Conservation (phyloP, 2,329 filamentous ascomycete genomes). For the Trichothecium roseum region DNA sequence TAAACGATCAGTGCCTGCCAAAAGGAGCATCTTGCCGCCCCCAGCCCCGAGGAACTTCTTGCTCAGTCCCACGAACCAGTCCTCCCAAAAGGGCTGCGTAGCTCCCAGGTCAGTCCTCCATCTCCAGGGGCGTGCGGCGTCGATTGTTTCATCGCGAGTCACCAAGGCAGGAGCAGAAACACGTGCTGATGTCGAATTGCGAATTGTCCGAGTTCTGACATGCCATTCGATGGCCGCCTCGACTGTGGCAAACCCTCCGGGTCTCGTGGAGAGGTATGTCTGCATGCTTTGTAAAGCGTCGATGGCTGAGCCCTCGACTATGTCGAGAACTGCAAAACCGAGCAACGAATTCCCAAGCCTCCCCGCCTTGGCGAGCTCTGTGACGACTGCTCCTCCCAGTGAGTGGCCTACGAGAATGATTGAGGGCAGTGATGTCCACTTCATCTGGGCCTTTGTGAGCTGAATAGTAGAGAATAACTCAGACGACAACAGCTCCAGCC, state of each 20-base stretch:
- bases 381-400: conserved; percentile 83
- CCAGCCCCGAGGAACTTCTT: conserved; percentile 74
- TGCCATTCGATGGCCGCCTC: conserved; percentile 89
- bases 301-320: conserved; percentile 92
- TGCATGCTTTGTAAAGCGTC: conserved; percentile 94
- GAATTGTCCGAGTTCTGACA: conserved; percentile 74
- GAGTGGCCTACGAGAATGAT: conserved; percentile 84
- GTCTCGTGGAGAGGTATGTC: conserved; percentile 75
- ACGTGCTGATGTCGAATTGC: conserved; percentile 73
- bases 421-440: conserved; percentile 64
- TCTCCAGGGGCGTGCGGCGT: conserved; percentile 47
- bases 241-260: conserved; percentile 65
- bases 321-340: conserved; percentile 84
- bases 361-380: conserved; percentile 63
- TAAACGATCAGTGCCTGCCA: conserved; percentile 81
- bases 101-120: conserved; percentile 80
- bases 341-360: conserved; percentile 58
- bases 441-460: conserved; percentile 56
- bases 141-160: conserved; percentile 28
- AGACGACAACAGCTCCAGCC: conserved; percentile 57
- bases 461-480: conserved; percentile 65
- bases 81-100: conserved; percentile 88
- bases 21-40: conserved; percentile 73
- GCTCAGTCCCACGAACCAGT: conserved; percentile 84
- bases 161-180: conserved; percentile 74